These are phyloP conservation scores for Cercis canadensis DNA, from an alignment of 306 rosid species.

Conservation along the genomic window DNA sequence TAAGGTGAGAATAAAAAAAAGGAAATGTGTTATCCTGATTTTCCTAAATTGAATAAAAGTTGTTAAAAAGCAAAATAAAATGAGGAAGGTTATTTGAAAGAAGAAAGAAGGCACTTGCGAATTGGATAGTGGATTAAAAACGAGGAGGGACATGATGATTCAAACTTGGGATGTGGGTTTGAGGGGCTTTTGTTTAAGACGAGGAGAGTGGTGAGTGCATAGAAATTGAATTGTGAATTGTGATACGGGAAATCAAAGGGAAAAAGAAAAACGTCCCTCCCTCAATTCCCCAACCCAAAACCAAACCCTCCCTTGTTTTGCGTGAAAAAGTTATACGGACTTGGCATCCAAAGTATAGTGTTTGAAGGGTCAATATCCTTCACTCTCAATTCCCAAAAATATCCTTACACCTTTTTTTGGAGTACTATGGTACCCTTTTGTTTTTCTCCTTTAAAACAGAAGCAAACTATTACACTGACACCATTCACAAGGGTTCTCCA, in stretches of 20 bases:
- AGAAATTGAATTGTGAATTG: no score
- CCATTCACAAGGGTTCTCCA: not conserved
- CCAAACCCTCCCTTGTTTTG: slow-evolving; percentile 49
- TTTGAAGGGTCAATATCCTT: slow-evolving; percentile 49
- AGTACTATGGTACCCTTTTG: slow-evolving; percentile 35
- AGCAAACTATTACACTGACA: slow-evolving; percentile 2
- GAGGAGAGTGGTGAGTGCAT: slow-evolving; percentile 40
- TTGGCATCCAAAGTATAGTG: slow-evolving; percentile 61
- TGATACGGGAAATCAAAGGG: not conserved
- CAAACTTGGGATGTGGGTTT: slow-evolving; percentile 36
- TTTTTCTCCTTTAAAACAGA: slow-evolving; percentile 36
- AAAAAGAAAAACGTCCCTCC: slow-evolving; percentile 2
- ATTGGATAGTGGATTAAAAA: not conserved
- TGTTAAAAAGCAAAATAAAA: no score
- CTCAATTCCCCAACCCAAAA: slow-evolving; percentile 14
- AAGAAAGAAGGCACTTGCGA: not conserved
- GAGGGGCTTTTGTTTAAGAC: slow-evolving; percentile 48
- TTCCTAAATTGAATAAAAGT: no score
- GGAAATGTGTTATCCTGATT: no score
- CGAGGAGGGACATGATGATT: slow-evolving; percentile 53
- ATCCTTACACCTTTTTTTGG: slow-evolving; percentile 38
- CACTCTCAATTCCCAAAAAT: slow-evolving; percentile 42
- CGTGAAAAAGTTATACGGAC: slow-evolving; percentile 68
- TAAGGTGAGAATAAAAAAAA: no score
- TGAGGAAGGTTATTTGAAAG: no score